These are phyloP conservation scores for Hylodesmum podocarpum DNA, from an alignment of 306 rosid species.

Conservation along the genomic window DNA sequence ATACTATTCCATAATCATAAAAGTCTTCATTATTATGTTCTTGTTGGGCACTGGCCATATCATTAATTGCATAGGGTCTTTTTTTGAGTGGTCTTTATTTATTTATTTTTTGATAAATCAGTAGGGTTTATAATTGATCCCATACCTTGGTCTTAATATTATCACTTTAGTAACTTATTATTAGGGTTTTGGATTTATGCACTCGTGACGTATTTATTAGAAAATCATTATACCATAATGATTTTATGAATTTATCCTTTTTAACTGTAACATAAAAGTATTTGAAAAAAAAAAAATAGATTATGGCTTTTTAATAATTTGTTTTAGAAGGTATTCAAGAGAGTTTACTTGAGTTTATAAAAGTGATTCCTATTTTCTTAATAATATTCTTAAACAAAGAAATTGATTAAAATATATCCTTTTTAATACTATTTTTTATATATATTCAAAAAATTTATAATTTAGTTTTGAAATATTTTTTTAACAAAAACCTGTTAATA, in stretches of 20 bases:
- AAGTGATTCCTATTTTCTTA: background rate
- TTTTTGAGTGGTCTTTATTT: background rate
- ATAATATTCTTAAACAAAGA: background rate
- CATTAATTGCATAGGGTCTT: background rate
- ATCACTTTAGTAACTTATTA: background rate
- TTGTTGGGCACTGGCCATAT: slow-evolving; percentile 1
- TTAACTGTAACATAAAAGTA: background rate
- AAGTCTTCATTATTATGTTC: slow-evolving; percentile 6
- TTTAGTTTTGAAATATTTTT: background rate
- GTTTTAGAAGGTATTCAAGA: background rate
- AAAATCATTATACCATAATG: background rate
- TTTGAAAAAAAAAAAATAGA: background rate
- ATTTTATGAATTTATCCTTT: background rate
- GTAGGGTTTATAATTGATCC: background rate
- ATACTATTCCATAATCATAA: background rate
- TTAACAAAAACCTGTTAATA: background rate
- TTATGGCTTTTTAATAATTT: background rate
- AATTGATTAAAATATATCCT: background rate
- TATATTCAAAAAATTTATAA: background rate
- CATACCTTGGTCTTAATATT: background rate
- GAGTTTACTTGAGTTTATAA: background rate
- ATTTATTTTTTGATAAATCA: too few species aligned
- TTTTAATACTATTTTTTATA: too few species aligned
- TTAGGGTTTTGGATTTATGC: background rate
- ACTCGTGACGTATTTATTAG: background rate